A percentile compares a stretch with the other conserved stretches of the same genome.
Evolutionary conservation across 352 stramenopile species (phyloP).

Genomic region (Paralagenidium karlingii): DNA sequence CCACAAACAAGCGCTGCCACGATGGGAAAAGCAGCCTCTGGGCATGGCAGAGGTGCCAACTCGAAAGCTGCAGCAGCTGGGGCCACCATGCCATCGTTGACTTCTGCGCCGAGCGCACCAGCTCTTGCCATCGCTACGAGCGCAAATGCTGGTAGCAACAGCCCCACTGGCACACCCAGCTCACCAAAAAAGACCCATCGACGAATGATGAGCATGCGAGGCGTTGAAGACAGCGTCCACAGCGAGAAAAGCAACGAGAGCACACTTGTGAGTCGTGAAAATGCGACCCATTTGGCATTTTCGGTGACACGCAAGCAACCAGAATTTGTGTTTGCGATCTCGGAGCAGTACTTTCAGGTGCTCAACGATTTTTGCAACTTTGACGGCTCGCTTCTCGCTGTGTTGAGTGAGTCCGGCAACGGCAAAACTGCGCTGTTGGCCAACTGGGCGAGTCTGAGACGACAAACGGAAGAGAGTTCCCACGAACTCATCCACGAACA

Average conservation of each 20-base stretch:
- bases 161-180: too few species aligned
- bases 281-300: constrained; percentile 56
- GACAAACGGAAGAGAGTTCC: constrained; percentile 10
- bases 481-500: constrained; percentile 74
- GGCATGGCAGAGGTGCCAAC: too few species aligned
- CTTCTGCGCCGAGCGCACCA: too few species aligned
- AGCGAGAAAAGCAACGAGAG: too few species aligned
- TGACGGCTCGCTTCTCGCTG: constrained; percentile 32
- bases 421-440: constrained; percentile 69
- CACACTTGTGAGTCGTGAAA: constrained; percentile 59
- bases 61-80: constrained; percentile 8
- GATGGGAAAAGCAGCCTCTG: constrained; percentile 19
- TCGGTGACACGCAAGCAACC: constrained; percentile 32
- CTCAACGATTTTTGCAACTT: constrained; percentile 50
- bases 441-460: constrained; percentile 48
- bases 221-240: too few species aligned
- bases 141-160: too few species aligned
- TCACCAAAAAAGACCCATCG: too few species aligned
- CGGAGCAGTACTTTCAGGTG: constrained; percentile 45
- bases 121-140: too few species aligned
- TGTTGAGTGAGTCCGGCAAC: constrained; percentile 45
- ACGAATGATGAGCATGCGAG: too few species aligned
- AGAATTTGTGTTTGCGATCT: constrained; percentile 52
- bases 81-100: constrained; percentile 1
- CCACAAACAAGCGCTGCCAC: too few species aligned